Percentiles rank a stretch among this genome's conserved stretches.
Evolutionary conservation across 225 moss, liverwort and hornwort genomes (phyloP).

Genomic region (Polytrichum formosum): DNA sequence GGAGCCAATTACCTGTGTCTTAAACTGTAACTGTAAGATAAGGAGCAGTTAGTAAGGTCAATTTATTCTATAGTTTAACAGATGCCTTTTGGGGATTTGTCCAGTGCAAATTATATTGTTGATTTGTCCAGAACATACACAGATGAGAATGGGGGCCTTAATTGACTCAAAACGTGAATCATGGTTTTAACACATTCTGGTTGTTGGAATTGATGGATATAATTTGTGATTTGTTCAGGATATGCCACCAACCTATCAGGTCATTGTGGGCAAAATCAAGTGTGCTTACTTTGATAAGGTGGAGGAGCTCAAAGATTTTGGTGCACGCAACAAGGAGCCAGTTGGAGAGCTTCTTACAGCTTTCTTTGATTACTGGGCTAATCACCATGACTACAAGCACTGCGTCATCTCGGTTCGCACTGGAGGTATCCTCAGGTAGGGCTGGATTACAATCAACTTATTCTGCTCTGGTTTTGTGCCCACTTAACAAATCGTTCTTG

Average conservation of each 20-base stretch:
- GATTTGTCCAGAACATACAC: no score
- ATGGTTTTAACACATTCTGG: no score
- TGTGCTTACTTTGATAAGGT: constrained; percentile 90
- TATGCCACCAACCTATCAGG: constrained; percentile 86
- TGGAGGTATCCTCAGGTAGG: constrained; percentile 83
- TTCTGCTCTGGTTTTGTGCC: background rate
- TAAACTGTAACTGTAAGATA: no score
- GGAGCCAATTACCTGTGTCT: no score
- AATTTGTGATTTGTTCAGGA: constrained; percentile 43
- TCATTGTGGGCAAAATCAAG: constrained; percentile 73
- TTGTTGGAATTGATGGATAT: no score
- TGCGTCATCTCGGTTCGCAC: constrained; percentile 92
- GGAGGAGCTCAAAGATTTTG: constrained; percentile 64
- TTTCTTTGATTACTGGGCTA: constrained; percentile 98
- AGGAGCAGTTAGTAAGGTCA: no score
- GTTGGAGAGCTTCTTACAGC: constrained; percentile 81
- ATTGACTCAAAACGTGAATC: no score
- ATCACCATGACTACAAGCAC: constrained; percentile 86
- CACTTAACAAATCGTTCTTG: no score
- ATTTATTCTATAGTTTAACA: background rate
- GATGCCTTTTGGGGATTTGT: background rate
- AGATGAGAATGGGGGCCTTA: no score
- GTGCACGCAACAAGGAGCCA: constrained; percentile 73
- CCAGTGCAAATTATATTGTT: no score
- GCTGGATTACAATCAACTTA: no score